A percentile compares a stretch with the other conserved stretches of the same genome.
These are phyloP conservation scores for Heterobasidion parviporum DNA, from an alignment of 1,284 basidiomycete genomes.

Conservation along the genomic window DNA sequence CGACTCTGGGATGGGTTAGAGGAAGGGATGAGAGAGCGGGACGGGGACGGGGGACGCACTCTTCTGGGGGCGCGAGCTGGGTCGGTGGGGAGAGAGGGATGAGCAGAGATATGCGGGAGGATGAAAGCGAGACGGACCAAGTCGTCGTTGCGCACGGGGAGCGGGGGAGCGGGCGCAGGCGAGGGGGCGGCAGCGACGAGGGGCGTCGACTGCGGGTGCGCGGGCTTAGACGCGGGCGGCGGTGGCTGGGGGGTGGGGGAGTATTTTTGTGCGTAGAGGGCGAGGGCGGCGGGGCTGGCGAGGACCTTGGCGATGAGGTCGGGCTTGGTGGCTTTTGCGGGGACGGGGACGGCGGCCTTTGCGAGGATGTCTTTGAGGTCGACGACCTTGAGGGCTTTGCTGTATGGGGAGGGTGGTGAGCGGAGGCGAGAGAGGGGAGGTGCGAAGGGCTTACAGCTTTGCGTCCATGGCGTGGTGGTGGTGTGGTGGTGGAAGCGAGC, in stretches of 20 bases:
- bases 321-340: conserved; percentile 52
- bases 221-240: not conserved
- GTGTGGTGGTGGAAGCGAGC: conserved; percentile 13
- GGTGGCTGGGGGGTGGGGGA: not conserved
- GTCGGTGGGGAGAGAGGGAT: conserved; percentile 7
- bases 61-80: conserved; percentile 37
- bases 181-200: conserved; percentile 9
- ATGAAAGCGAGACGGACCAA: conserved; percentile 10
- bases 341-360: conserved; percentile 37
- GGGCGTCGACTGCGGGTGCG: not conserved
- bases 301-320: conserved; percentile 60
- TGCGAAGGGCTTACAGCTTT: conserved; percentile 34
- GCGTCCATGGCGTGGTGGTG: conserved; percentile 35
- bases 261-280: conserved; percentile 33
- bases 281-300: conserved; percentile 40
- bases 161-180: conserved; percentile 1
- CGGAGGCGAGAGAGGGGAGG: not conserved
- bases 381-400: conserved; percentile 61
- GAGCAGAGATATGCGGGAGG: not conserved
- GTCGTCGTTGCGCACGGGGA: conserved; percentile 10
- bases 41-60: conserved; percentile 23
- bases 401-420: conserved; percentile 13
- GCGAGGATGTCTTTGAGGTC: conserved; percentile 60
- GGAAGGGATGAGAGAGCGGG: not conserved
- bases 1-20: conserved; percentile 1